Evolutionary conservation across 257 asterid genomes (phyloP), one percentile per base, ranked within the genome.

Genomic region (Capsicum baccatum): DNA sequence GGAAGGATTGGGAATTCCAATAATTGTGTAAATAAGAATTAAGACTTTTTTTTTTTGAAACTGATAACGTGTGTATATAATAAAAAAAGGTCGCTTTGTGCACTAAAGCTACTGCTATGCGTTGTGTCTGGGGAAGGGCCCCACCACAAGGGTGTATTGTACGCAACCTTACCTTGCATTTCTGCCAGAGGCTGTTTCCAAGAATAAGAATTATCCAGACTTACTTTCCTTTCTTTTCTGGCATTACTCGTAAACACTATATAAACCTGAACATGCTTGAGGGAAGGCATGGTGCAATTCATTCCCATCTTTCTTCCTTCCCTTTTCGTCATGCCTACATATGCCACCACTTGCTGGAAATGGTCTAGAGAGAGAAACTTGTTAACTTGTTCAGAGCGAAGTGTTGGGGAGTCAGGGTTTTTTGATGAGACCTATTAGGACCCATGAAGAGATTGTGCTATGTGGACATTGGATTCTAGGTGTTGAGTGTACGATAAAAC

Each of bases 351-450:
- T 64, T 64, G 71, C 44, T 26, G 17, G 26, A 21, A 9, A 26
- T 64, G 71, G 71, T 64, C 71, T 66, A 66, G 47, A 33, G 71
- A 12, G 44, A 66, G 71, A 66, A 66, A 63, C 69, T 63, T 62
- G n/a, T 13, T 64, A 64, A 64, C 71, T 64, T 66, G 71, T 66
- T 66, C 71, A 33, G 47, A 66, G 26, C 71, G 33, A 66, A 66
- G 71, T 66, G 13, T 66, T 1, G 71, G 33, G 7, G n/a, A 12
- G 47, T 66, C 71, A 2, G 47, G 71, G 44, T 2, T 66, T 66
- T 39, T 12, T 66, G 71, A n/a, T 26, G 71, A 66, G n/a, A 66
- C 47, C 71, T 66, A 66, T 33, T 13, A 63, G 42, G 69, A 63
- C 47, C 71, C 71, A 3, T 66, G 71, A 66, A 66, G 71, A 66